Percentiles rank a stretch among this genome's conserved stretches.
Evolutionary conservation across 163 green algal species (phyloP).

Genomic region (Chlamydomonas reinhardtii): DNA sequence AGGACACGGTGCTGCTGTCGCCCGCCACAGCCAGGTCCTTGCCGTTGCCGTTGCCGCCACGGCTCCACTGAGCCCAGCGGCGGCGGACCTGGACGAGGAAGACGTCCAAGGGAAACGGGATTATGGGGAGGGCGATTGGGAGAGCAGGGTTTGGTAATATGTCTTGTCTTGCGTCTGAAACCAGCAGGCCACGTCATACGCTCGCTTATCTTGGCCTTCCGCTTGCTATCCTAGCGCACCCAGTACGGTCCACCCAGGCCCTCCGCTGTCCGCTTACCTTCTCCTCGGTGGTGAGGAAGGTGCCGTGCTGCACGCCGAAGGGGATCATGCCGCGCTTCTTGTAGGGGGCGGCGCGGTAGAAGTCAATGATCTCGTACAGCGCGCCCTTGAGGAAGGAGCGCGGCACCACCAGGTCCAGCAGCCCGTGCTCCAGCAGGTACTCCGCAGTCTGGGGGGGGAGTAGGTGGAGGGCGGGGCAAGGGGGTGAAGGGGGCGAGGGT

Average conservation of each 20-base stretch:
- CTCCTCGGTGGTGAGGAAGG: conserved; percentile 73
- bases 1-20: conserved; percentile 9
- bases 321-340: conserved; percentile 69
- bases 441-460: conserved; percentile 68
- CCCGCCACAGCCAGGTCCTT: conserved; percentile 21
- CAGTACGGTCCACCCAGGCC: too few relatives aligned
- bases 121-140: background rate
- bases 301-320: conserved; percentile 73
- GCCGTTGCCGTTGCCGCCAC: conserved; percentile 44
- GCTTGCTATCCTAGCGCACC: too few relatives aligned
- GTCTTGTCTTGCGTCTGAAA: too few relatives aligned
- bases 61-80: conserved; percentile 57
- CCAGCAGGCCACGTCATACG: too few relatives aligned
- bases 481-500: background rate
- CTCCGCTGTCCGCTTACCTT: too few relatives aligned
- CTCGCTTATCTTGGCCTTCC: too few relatives aligned
- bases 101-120: background rate
- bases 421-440: conserved; percentile 86
- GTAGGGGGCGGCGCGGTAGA: conserved; percentile 73
- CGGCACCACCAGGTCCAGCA: conserved; percentile 86
- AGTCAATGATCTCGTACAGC: conserved; percentile 77
- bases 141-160: too few relatives aligned
- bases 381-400: conserved; percentile 83
- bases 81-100: conserved; percentile 26
- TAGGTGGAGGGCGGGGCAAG: background rate